Conservation (phyloP, 345 rosid genomes). For the Gossypioides kirkii region DNA sequence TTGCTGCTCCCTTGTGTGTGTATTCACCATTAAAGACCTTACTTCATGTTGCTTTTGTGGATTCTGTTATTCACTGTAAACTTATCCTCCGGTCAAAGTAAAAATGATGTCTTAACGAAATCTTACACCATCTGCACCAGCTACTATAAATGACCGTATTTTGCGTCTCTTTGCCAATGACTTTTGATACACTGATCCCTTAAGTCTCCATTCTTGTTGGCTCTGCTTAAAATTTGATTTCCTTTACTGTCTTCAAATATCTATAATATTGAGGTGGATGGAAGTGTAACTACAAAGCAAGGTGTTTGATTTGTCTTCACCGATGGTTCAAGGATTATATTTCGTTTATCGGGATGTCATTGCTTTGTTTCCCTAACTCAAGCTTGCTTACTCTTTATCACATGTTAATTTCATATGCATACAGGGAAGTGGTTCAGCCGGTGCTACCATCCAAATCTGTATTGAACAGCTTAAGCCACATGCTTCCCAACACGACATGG, state of each 20-base stretch:
- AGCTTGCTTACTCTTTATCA: conserved; percentile 12
- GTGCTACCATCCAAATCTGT: conserved; percentile 81
- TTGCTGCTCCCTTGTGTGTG: background rate
- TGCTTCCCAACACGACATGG: conserved; percentile 74
- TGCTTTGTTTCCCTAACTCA: background rate
- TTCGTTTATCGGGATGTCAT: conserved; percentile 67
- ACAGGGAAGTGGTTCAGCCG: conserved; percentile 92
- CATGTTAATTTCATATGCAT: background rate
- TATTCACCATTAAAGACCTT: background rate
- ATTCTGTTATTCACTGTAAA: background rate
- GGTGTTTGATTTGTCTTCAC: conserved; percentile 84
- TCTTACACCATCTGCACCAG: background rate
- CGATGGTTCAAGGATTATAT: conserved; percentile 86
- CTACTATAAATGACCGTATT: conserved; percentile 2
- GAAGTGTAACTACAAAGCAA: conserved; percentile 85
- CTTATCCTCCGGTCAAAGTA: background rate
- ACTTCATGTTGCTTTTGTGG: background rate
- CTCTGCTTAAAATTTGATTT: background rate
- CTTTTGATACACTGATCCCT: conserved; percentile 84
- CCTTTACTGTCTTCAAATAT: background rate
- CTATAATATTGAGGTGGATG: conserved; percentile 57
- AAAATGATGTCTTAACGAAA: background rate
- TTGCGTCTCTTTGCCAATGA: conserved; percentile 65
- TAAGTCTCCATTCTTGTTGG: conserved; percentile 11
- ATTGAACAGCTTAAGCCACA: conserved; percentile 85